Conservation (phyloP, 176 grass and related monocot genomes). For the Hordeum marinum region DNA sequence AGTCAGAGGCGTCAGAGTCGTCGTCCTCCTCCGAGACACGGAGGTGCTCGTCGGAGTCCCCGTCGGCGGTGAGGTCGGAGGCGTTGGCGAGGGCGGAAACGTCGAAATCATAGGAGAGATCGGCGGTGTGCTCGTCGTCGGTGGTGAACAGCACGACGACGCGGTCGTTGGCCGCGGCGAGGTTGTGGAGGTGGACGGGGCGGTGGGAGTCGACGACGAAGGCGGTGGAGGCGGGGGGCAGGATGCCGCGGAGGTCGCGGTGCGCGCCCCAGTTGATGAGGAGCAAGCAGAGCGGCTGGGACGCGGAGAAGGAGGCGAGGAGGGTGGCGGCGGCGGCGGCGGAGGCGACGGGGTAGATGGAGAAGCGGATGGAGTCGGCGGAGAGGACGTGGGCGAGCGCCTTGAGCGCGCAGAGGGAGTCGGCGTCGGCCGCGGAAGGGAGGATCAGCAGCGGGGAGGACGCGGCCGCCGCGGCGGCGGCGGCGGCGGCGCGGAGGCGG, state of each 20-base stretch:
- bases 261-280: conserved; percentile 83
- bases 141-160: conserved; percentile 64
- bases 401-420: conserved; percentile 70
- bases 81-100: conserved; percentile 65
- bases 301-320: conserved; percentile 34
- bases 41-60: conserved; percentile 31
- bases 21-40: neutral
- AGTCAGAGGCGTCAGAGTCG: conserved; percentile 33
- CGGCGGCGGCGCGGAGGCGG: conserved; percentile 42
- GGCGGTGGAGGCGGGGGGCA: conserved; percentile 30
- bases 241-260: conserved; percentile 43
- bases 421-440: conserved; percentile 65
- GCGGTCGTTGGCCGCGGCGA: conserved; percentile 45
- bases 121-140: conserved; percentile 74
- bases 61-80: conserved; percentile 48
- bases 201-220: conserved; percentile 71
- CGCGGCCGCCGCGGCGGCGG: neutral
- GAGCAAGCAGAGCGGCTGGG: conserved; percentile 38
- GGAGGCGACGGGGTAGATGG: conserved; percentile 56
- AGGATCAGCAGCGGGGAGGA: conserved; percentile 69
- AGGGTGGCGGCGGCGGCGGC: conserved; percentile 26
- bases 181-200: conserved; percentile 78
- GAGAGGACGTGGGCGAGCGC: conserved; percentile 63
- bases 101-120: conserved; percentile 75
- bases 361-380: conserved; percentile 22